These are phyloP conservation scores for Massariosphaeria phaeospora DNA, from an alignment of 495 filamentous ascomycete genomes.

Conservation along the genomic window DNA sequence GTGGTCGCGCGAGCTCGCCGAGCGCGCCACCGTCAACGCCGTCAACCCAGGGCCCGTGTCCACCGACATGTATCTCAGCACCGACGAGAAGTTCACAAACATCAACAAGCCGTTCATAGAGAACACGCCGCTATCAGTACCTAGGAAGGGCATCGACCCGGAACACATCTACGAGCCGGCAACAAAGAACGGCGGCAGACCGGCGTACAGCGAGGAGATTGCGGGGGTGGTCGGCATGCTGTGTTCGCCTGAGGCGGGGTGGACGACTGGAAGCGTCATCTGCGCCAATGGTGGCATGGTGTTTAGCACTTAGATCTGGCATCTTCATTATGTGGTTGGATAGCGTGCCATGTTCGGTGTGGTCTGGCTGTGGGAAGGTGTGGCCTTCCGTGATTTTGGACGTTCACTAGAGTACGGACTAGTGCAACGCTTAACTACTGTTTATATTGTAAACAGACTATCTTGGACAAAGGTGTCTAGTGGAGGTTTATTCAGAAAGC, in stretches of 20 bases:
- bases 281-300: slow-evolving; percentile 84
- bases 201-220: slow-evolving; percentile 69
- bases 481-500: too few species aligned
- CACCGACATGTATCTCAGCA: slow-evolving; percentile 67
- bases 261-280: slow-evolving; percentile 81
- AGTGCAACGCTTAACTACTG: too few species aligned
- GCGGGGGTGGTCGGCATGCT: slow-evolving; percentile 84
- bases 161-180: slow-evolving; percentile 56
- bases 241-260: slow-evolving; percentile 64
- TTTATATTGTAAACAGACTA: too few species aligned
- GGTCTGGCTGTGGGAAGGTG: too few species aligned
- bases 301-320: slow-evolving; percentile 46
- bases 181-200: slow-evolving; percentile 61
- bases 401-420: too few species aligned
- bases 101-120: slow-evolving; percentile 55
- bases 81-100: slow-evolving; percentile 49
- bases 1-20: slow-evolving; percentile 75
- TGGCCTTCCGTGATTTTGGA: too few species aligned
- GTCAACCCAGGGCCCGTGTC: slow-evolving; percentile 85
- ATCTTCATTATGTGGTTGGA: too few species aligned
- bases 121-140: slow-evolving; percentile 60
- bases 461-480: too few species aligned
- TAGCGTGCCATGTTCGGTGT: too few species aligned
- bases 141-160: slow-evolving; percentile 53
- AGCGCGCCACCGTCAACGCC: slow-evolving; percentile 75